phyloP scores from a whole-genome alignment of 169 alveolate genomes.

The Cryptosporidium xiaoi region DNA sequence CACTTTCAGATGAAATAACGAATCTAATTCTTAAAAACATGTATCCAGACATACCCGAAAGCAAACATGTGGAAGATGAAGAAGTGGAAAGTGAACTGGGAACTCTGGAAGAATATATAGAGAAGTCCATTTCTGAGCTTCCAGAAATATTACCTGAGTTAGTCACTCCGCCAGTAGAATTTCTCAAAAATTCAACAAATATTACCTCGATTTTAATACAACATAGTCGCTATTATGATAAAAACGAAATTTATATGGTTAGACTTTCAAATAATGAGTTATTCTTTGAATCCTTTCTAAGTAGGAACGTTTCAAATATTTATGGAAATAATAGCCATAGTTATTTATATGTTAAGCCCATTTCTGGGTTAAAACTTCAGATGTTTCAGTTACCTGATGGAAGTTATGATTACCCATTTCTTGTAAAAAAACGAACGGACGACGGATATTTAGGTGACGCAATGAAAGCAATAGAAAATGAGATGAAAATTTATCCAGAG shows the following conservation, averaged over 20 bases:
- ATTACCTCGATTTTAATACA: conserved; percentile 1
- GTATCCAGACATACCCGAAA: conserved; percentile 54
- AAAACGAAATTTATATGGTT: neutral
- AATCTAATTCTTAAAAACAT: conserved; percentile 45
- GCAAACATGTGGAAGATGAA: neutral
- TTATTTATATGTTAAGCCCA: conserved; percentile 16
- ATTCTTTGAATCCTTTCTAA: conserved; percentile 21
- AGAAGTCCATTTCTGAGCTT: conserved; percentile 8
- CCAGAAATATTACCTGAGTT: conserved; percentile 16
- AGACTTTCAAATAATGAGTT: neutral
- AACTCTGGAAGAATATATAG: conserved; percentile 44
- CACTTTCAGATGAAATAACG: conserved; percentile 24
- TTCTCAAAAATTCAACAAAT: conserved; percentile 18
- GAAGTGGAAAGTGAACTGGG: neutral
- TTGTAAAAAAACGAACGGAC: neutral
- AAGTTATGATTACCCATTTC: neutral
- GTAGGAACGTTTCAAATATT: conserved; percentile 29
- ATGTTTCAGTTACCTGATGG: conserved; percentile 56
- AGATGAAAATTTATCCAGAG: conserved; percentile 15
- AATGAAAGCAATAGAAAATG: neutral
- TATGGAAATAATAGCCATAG: conserved; percentile 1
- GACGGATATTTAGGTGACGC: no score
- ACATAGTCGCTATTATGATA: conserved; percentile 4
- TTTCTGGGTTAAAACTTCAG: conserved; percentile 6
- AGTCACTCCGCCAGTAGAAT: neutral